Evolutionary conservation across 345 rosid species (phyloP).

Genomic region (Ailanthus altissimus): DNA sequence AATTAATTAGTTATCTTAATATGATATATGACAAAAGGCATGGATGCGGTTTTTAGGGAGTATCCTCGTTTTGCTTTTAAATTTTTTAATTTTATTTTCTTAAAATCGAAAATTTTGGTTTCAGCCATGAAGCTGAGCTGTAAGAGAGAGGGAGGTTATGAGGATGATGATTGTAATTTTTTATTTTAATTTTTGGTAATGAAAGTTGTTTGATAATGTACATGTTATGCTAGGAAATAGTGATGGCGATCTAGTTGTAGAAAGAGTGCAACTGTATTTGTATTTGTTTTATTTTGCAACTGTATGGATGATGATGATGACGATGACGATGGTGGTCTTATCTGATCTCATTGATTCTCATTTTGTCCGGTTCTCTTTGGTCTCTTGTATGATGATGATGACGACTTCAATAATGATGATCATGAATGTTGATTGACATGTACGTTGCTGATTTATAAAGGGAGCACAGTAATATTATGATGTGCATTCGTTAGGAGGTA

Average conservation of each 20-base stretch:
- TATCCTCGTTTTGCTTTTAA: constrained; percentile 50
- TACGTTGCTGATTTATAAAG: constrained; percentile 5
- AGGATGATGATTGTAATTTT: constrained; percentile 27
- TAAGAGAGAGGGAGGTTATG: constrained; percentile 26
- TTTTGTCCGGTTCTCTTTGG: constrained; percentile 13
- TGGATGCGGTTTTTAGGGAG: constrained; percentile 69
- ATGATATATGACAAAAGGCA: constrained; percentile 24
- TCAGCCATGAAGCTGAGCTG: constrained; percentile 34
- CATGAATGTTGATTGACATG: constrained; percentile 19
- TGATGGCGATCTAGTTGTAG: not conserved
- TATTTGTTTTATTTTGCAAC: not conserved
- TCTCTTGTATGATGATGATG: not conserved
- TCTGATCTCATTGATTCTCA: constrained; percentile 7
- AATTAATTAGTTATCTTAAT: constrained; percentile 15
- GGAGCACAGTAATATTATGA: constrained; percentile 2
- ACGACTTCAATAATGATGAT: constrained; percentile 12
- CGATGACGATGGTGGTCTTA: constrained; percentile 5
- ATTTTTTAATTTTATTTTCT: constrained; percentile 3
- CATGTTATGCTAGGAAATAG: constrained; percentile 13
- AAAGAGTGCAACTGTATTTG: constrained; percentile 15
- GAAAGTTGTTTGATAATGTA: constrained; percentile 27
- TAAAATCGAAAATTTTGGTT: constrained; percentile 14
- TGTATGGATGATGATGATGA: constrained; percentile 12
- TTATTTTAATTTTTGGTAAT: not conserved
- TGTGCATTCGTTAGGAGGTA: not conserved